Conservation (phyloP, 768 basidiomycete genomes). For the Pleurotus salmoneostramineus region DNA sequence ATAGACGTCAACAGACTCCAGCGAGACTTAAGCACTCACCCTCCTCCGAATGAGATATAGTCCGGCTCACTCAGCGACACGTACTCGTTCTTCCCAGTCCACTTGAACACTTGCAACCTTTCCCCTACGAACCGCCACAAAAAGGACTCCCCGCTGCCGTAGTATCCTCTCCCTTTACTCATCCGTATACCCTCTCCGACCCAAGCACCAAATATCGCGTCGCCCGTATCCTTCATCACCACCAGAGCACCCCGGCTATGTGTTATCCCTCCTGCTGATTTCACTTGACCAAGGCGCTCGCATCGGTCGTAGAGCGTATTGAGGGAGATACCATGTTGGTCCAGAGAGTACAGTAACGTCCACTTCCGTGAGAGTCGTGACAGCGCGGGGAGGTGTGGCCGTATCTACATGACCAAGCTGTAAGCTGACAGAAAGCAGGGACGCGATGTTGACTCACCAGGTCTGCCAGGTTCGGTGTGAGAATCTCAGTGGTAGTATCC, state of each 20-base stretch:
- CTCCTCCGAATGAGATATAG: slow-evolving; percentile 88
- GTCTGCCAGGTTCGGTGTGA: slow-evolving; percentile 53
- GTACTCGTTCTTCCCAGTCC: slow-evolving; percentile 90
- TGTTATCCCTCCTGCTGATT: slow-evolving; percentile 20
- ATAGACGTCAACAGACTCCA: background rate
- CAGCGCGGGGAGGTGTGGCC: slow-evolving; percentile 69
- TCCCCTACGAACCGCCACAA: slow-evolving; percentile 61
- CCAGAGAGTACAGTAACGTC: slow-evolving; percentile 84
- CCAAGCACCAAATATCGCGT: slow-evolving; percentile 78
- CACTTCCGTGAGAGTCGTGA: slow-evolving; percentile 67
- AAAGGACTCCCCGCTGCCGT: slow-evolving; percentile 92
- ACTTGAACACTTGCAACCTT: slow-evolving; percentile 61
- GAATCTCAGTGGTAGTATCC: slow-evolving; percentile 47
- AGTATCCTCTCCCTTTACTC: slow-evolving; percentile 65
- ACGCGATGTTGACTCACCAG: slow-evolving; percentile 39
- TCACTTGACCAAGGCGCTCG: slow-evolving; percentile 32
- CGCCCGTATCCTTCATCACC: slow-evolving; percentile 59
- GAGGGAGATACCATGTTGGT: slow-evolving; percentile 93
- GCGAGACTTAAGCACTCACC: slow-evolving; percentile 46
- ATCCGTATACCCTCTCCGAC: slow-evolving; percentile 66
- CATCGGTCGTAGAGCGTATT: slow-evolving; percentile 79
- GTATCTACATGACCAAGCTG: slow-evolving; percentile 43
- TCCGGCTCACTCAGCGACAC: slow-evolving; percentile 80
- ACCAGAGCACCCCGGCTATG: slow-evolving; percentile 47
- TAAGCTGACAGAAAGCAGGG: background rate